phyloP scores from a whole-genome alignment of 1,284 basidiomycete species.

The Dichomitus squalens region DNA sequence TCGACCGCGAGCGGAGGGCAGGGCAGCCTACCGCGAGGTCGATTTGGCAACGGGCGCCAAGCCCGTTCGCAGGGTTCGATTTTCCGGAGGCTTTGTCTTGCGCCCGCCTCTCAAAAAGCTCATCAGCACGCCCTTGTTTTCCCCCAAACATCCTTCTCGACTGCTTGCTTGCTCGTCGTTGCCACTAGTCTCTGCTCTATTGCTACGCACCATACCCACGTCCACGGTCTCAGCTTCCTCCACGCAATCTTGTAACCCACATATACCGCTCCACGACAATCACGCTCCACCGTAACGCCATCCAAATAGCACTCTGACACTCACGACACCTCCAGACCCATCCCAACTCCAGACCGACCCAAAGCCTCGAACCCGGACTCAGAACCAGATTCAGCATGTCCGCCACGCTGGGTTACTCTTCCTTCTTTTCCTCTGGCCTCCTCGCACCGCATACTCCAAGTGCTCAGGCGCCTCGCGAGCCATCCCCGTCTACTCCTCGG shows the following conservation, averaged over 20 bases:
- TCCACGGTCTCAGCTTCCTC: neutral
- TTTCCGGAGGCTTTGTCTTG: slow-evolving; percentile 1
- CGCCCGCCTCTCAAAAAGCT: slow-evolving; percentile 4
- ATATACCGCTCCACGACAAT: slow-evolving; percentile 13
- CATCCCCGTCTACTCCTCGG: slow-evolving; percentile 38
- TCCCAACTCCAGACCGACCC: neutral
- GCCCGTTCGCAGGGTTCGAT: slow-evolving; percentile 6
- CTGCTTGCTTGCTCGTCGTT: neutral
- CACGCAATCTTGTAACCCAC: neutral
- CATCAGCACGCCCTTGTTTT: neutral
- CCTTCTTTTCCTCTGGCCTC: neutral
- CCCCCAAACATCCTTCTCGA: neutral
- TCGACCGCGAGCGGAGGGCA: too few species aligned
- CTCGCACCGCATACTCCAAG: slow-evolving; percentile 1
- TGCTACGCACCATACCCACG: neutral
- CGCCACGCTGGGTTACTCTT: neutral
- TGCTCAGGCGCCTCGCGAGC: slow-evolving; percentile 31
- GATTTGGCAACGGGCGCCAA: slow-evolving; percentile 12
- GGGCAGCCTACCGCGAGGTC: too few species aligned
- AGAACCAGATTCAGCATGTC: neutral
- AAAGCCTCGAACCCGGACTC: neutral
- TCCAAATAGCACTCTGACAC: neutral
- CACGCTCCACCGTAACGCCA: slow-evolving; percentile 11
- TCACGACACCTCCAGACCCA: neutral
- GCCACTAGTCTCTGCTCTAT: neutral